Base-by-base conservation (phyloP, 768 basidiomycete genomes). In the Tylopilus sp. region DNA sequence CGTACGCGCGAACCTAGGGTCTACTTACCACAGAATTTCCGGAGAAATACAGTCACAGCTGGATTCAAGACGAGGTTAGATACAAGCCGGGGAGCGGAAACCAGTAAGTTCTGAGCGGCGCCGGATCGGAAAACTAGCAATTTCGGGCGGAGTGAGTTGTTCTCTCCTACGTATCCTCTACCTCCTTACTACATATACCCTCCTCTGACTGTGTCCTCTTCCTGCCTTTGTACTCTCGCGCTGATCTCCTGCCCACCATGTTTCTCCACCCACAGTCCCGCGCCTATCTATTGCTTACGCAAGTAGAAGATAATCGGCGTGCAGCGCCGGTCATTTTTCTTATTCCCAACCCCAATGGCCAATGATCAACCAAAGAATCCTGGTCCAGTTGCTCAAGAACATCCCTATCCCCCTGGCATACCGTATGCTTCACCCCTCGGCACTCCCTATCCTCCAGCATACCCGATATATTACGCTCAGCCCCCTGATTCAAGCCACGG, bases 101-200 rank as follows among this genome's bases (percentile, higher is more conserved):
- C 45, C 33, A 40, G 41, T 42, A 28, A 59, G 60, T 69, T 69
- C 67, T 67, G 67, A 69, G 67, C 67, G 69, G 69, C 69, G 67
- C 61, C 67, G 59, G 58, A 68, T 68, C 66, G 66, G 67, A 70
- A 67, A 67, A 55, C 54, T 48, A 58, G 69, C 69, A 65, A 64
- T 69, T 69, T 69, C 58, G 69, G 60, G 67, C 67, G 67, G 67
- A 69, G 67, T 69, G 67, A 68, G 67, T 70, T 54, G 12, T 35
- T 26, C 45, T 36, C 18, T 40, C 41, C 35, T 13, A 21, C 39
- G n/a, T n/a, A n/a, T n/a, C n/a, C n/a, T n/a, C n/a, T n/a, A n/a
- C n/a, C n/a, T n/a, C n/a, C n/a, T n/a, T 53, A 51, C 51, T 44
- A 48, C 33, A 33, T 20, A 11, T 33, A 18, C 47, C 1, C 44